Conservation (phyloP, 495 filamentous ascomycete genomes). For the Darksidea phi region DNA sequence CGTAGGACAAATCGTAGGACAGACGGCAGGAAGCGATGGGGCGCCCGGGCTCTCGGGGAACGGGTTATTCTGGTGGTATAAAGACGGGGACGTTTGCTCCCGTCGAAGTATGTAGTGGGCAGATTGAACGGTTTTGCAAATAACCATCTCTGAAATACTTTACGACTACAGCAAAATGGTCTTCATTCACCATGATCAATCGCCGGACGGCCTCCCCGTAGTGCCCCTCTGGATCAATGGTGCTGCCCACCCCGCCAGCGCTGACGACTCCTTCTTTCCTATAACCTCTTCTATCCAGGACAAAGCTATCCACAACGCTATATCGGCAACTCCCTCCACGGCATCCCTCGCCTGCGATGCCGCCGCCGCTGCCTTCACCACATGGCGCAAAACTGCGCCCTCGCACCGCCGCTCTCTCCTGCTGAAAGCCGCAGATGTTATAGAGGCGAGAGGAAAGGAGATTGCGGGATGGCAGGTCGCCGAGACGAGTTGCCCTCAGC, state of each 20-base stretch:
- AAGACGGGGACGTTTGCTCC: too few relatives aligned
- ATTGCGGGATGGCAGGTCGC: conserved; percentile 58
- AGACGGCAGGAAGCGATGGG: too few relatives aligned
- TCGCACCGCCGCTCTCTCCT: conserved; percentile 67
- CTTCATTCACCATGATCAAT: background rate
- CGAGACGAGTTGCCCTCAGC: conserved; percentile 62
- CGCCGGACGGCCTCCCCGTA: conserved; percentile 12
- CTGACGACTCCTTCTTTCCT: conserved; percentile 60
- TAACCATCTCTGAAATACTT: too few relatives aligned
- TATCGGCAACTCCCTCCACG: conserved; percentile 60
- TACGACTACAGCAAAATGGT: background rate
- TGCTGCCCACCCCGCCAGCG: conserved; percentile 54
- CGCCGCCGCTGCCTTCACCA: conserved; percentile 65
- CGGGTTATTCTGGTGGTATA: too few relatives aligned
- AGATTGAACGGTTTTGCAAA: too few relatives aligned
- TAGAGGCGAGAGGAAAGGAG: conserved; percentile 62
- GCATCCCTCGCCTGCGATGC: conserved; percentile 61
- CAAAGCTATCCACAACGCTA: conserved; percentile 58
- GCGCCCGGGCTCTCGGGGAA: too few relatives aligned
- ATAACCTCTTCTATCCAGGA: conserved; percentile 63
- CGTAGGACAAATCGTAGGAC: too few relatives aligned
- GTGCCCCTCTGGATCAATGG: conserved; percentile 75
- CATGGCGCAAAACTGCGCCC: conserved; percentile 66
- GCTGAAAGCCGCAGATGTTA: conserved; percentile 64
- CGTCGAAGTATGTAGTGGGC: too few relatives aligned